A percentile compares a stretch with the other conserved stretches of the same genome.
phyloP scores from a whole-genome alignment of 257 asterid species.

The Haberlea rhodopensis region DNA sequence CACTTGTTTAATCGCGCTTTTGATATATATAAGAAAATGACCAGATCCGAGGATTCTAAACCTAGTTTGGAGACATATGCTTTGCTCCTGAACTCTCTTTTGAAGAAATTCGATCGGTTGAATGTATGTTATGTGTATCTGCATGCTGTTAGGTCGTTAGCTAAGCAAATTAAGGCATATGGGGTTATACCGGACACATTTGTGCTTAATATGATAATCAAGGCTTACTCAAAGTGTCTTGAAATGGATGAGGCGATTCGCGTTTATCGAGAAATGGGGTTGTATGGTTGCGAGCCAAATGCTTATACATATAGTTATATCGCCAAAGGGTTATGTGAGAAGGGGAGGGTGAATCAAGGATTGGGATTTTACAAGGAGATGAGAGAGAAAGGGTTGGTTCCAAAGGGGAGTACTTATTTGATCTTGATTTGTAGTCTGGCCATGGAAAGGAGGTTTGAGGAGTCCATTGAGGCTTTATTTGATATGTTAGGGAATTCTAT shows the following conservation, averaged over 20 bases:
- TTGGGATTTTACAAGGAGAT: slow-evolving; percentile 57
- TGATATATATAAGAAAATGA: slow-evolving; percentile 82
- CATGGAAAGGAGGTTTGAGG: slow-evolving; percentile 64
- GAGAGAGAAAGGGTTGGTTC: slow-evolving; percentile 62
- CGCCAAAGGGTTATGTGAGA: slow-evolving; percentile 71
- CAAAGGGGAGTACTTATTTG: slow-evolving; percentile 54
- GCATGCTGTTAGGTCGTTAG: slow-evolving; percentile 65
- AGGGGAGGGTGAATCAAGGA: slow-evolving; percentile 71
- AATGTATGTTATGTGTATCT: slow-evolving; percentile 72
- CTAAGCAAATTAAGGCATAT: slow-evolving; percentile 78
- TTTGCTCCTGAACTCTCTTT: slow-evolving; percentile 53
- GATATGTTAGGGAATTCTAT: slow-evolving; percentile 63
- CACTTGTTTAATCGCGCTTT: slow-evolving; percentile 75
- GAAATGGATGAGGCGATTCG: slow-evolving; percentile 80
- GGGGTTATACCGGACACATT: slow-evolving; percentile 81
- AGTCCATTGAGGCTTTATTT: slow-evolving; percentile 51
- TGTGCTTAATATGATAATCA: slow-evolving; percentile 78
- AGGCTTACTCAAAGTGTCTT: slow-evolving; percentile 71
- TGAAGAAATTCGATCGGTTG: slow-evolving; percentile 63
- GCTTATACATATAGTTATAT: slow-evolving; percentile 68
- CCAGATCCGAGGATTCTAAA: slow-evolving; percentile 55
- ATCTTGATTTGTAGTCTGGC: slow-evolving; percentile 77
- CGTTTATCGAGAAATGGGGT: slow-evolving; percentile 85
- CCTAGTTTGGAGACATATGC: slow-evolving; percentile 79
- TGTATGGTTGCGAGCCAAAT: slow-evolving; percentile 86